These are phyloP conservation scores for Entelexis paramagnoliae DNA, from an alignment of 1,139 yeast genomes.

Conservation along the genomic window DNA sequence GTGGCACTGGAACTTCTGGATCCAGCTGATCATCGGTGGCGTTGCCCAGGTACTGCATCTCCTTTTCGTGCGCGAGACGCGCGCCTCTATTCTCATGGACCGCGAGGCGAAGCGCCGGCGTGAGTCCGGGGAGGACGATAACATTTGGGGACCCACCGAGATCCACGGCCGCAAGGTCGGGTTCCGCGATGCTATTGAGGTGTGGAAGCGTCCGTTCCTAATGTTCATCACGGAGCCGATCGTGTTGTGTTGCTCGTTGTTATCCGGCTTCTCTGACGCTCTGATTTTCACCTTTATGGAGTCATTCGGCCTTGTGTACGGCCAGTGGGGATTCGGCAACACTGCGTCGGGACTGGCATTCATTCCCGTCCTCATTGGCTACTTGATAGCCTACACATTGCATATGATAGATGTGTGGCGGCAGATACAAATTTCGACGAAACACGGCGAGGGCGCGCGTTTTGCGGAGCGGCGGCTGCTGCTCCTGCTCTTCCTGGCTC, in stretches of 20 bases:
- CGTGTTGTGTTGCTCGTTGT: slow-evolving; percentile 16
- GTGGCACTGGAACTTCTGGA: slow-evolving; percentile 23
- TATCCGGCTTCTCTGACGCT: slow-evolving; percentile 21
- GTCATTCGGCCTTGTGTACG: slow-evolving; percentile 14
- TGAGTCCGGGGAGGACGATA: slow-evolving; percentile 19
- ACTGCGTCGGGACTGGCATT: slow-evolving; percentile 17
- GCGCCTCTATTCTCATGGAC: slow-evolving; percentile 18
- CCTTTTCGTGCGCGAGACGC: slow-evolving; percentile 19
- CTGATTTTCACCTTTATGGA: slow-evolving; percentile 20
- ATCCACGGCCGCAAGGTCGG: slow-evolving; percentile 16
- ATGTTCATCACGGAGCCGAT: slow-evolving; percentile 19
- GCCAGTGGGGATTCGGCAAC: slow-evolving; percentile 18
- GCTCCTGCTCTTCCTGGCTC: slow-evolving; percentile 16
- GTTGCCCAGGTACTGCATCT: slow-evolving; percentile 15
- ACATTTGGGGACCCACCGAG: slow-evolving; percentile 21
- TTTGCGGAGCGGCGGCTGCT: slow-evolving; percentile 20
- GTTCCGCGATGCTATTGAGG: background rate
- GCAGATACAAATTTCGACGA: slow-evolving; percentile 12
- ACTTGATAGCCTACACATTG: slow-evolving; percentile 16
- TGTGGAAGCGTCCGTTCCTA: slow-evolving; percentile 19
- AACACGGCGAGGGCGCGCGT: slow-evolving; percentile 17
- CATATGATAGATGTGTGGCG: slow-evolving; percentile 18
- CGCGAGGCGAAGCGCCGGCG: slow-evolving; percentile 20
- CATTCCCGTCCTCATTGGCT: slow-evolving; percentile 17
- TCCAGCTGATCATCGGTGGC: slow-evolving; percentile 20